Conservation (phyloP, 2,329 filamentous ascomycete genomes). For the Penicillium thymicola region DNA sequence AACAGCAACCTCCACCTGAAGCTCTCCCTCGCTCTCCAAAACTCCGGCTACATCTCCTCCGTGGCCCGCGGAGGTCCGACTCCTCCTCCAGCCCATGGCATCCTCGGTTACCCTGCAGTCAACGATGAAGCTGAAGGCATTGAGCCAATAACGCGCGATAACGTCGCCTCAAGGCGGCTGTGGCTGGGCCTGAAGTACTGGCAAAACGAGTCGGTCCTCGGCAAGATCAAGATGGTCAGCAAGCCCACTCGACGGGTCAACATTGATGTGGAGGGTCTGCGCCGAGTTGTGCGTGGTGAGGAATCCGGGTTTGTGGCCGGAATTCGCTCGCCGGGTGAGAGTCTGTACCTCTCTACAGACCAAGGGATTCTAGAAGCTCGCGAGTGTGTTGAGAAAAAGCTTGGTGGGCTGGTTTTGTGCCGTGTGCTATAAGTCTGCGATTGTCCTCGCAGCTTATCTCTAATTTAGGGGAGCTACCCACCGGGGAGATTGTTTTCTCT, state of each 20-base stretch:
- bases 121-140: slow-evolving; percentile 36
- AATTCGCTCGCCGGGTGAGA: slow-evolving; percentile 72
- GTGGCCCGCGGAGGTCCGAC: slow-evolving; percentile 69
- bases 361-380: slow-evolving; percentile 74
- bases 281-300: slow-evolving; percentile 65
- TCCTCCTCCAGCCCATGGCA: slow-evolving; percentile 53
- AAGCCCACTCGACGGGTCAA: slow-evolving; percentile 72
- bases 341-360: slow-evolving; percentile 74
- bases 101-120: slow-evolving; percentile 50
- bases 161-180: slow-evolving; percentile 70
- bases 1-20: slow-evolving; percentile 76
- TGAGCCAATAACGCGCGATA: slow-evolving; percentile 62
- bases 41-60: slow-evolving; percentile 74
- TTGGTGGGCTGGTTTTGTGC: slow-evolving; percentile 78
- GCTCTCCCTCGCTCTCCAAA: slow-evolving; percentile 73
- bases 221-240: slow-evolving; percentile 62
- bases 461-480: slow-evolving; percentile 10
- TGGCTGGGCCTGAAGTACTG: slow-evolving; percentile 93
- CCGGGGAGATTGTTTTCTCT: slow-evolving; percentile 18
- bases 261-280: slow-evolving; percentile 60
- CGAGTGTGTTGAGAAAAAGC: slow-evolving; percentile 74
- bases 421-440: slow-evolving; percentile 51
- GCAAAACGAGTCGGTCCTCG: slow-evolving; percentile 75
- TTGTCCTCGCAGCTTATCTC: slow-evolving; percentile 2
- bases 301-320: slow-evolving; percentile 66